phyloP scores from a whole-genome alignment of 306 rosid genomes.

The Malus orientalis region DNA sequence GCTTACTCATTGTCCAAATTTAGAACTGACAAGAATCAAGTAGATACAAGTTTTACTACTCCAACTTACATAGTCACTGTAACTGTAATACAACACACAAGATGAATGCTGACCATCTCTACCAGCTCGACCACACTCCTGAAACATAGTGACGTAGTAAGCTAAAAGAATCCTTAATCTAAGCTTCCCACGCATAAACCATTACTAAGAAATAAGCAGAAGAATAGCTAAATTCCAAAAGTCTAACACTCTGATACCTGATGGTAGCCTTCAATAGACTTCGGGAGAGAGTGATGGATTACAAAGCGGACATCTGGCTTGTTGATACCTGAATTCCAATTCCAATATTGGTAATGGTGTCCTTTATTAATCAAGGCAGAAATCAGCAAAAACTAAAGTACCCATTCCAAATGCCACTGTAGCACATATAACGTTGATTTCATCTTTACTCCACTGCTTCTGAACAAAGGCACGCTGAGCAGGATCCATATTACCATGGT shows the following conservation, averaged over 20 bases:
- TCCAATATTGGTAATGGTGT: slow-evolving; percentile 16
- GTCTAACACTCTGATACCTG: slow-evolving; percentile 41
- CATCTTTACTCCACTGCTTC: slow-evolving; percentile 98
- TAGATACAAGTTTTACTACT: neutral
- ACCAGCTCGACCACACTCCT: slow-evolving; percentile 99
- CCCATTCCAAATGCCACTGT: slow-evolving; percentile 99
- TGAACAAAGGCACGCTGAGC: slow-evolving; percentile 79
- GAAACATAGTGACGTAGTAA: slow-evolving; percentile 21
- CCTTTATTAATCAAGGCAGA: slow-evolving; percentile 19
- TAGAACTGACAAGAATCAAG: slow-evolving; percentile 8
- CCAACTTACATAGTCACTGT: slow-evolving; percentile 79
- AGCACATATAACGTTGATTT: slow-evolving; percentile 86
- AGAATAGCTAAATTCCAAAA: neutral
- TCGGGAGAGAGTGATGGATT: slow-evolving; percentile 95
- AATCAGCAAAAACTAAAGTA: slow-evolving; percentile 32
- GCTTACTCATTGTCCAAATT: neutral
- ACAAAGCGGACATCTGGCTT: slow-evolving; percentile 98
- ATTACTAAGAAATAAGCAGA: neutral
- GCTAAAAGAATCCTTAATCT: slow-evolving; percentile 4
- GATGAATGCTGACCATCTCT: slow-evolving; percentile 94
- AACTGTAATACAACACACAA: slow-evolving; percentile 83
- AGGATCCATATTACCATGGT: slow-evolving; percentile 94
- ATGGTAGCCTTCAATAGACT: slow-evolving; percentile 97
- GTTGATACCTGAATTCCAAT: slow-evolving; percentile 76
- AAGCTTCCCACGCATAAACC: neutral